Conservation (phyloP, 2,329 filamentous ascomycete species). For the Fusarium bulbicola region DNA sequence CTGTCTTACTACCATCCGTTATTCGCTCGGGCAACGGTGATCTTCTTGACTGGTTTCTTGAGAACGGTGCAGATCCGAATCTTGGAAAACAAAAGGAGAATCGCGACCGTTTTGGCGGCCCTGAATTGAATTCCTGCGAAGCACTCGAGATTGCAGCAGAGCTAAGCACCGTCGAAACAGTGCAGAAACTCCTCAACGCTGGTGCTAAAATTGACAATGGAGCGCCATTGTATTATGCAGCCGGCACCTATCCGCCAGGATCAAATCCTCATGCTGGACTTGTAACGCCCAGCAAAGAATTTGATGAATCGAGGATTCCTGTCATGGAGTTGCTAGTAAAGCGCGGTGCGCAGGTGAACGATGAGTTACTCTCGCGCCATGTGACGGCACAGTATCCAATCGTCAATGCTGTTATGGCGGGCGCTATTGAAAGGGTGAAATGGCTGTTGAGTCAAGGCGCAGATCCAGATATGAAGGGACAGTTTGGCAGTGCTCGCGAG, state of each 20-base stretch:
- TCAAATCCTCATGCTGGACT: neutral
- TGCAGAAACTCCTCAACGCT: conserved; percentile 23
- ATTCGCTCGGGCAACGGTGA: neutral
- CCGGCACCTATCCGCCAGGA: conserved; percentile 1
- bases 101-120: conserved; percentile 12
- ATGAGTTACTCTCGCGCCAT: conserved; percentile 1
- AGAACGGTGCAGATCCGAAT: conserved; percentile 32
- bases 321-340: conserved; percentile 26
- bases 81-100: conserved; percentile 17
- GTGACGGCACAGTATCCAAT: conserved; percentile 23
- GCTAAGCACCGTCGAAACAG: neutral
- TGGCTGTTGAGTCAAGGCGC: conserved; percentile 33
- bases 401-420: conserved; percentile 30
- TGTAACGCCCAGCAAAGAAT: conserved; percentile 1
- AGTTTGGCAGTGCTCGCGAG: conserved; percentile 23
- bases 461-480: conserved; percentile 17
- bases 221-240: conserved; percentile 27
- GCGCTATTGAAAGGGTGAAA: conserved; percentile 26
- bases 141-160: conserved; percentile 23
- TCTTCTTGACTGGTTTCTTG: conserved; percentile 35
- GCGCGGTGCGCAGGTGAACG: conserved; percentile 24
- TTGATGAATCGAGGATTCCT: conserved; percentile 19
- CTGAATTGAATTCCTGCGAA: conserved; percentile 18
- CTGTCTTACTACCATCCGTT: conserved; percentile 13
- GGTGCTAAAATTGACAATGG: conserved; percentile 25